Evolutionary conservation across 306 rosid genomes (phyloP), one percentile per base, ranked within the genome.

Genomic region (Alnus rubra): DNA sequence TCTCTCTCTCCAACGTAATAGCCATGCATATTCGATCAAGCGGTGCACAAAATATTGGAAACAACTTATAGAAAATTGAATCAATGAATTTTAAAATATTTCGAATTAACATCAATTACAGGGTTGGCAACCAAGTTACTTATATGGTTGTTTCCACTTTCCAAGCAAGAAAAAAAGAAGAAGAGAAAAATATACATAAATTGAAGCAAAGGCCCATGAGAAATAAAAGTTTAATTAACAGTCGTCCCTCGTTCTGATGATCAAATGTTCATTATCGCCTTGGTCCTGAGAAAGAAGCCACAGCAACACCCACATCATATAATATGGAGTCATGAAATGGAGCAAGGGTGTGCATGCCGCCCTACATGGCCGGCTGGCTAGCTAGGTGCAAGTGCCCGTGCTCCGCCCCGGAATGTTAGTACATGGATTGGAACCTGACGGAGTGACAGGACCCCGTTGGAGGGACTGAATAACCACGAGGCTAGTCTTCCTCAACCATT

Each of bases 371-470:
- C 68, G 30, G 16, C 49, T 14, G 42, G 16, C 71, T 37, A 37
- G 71, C 71, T 65, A 64, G 33, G 51, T 50, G 78, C 81, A 81
- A 0, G 0, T 50, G 7, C 80, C 80, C 8, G 59, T 23, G 64
- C 53, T 23, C 15, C 23, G 78, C 4, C 84, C 58, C 4, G 85
- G 68, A 68, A 84, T 42, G 64, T 81, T 9, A 44, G 82, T 81
- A 75, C 85, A 84, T 44, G 85, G 75, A 53, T 77, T 84, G 28
- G 80, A 72, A 4, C 65, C 64, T 0, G 60, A 3, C 2, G 82
- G 67, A 7, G 56, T 3, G 0, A 28, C 14, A 0, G 44, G 45
- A 9, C 85, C 85, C 13, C 56, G 80, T 12, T 42, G 45, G 45
- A 82, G 76, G 44, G 69, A 49, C 69, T 80, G 82, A 71, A 42